Evolutionary conservation across 352 stramenopile species (phyloP), one percentile per base, ranked within the genome.

Genomic region (Pythium apleroticum): DNA sequence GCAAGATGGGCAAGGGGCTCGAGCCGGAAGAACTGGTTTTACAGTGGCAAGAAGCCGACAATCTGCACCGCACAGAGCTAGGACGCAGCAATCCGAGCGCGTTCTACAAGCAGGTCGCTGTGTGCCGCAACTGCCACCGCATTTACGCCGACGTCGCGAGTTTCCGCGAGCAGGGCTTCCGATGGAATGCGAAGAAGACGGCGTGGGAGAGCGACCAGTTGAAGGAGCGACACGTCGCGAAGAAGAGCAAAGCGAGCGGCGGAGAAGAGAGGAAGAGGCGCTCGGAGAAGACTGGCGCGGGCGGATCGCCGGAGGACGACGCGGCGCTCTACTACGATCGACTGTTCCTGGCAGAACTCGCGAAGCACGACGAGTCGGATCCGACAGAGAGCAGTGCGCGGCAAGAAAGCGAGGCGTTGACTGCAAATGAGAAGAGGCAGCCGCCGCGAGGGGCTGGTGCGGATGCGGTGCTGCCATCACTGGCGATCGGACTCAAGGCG

Each of bases 51-150:
- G 83, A 90, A 52, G 73, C 77, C 1, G 83, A 91, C 43, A 87
- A 79, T 22, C 64, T 86, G 8, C 69, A 88, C 17, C 80, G 83
- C 10, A 80, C 77, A 59, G 78, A 92, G 52, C 60, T 94, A 7
- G 86, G 84, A 0, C 76, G 83, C 0, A 62, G 70, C 1, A 90
- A 95, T 15, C 84, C 86, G 24, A 76, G 66, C 15, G 75, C 81
- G 25, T 95, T 89, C 52, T 93, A 95, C 72, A 92, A 91, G 60
- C 86, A 91, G 69, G 82, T 90, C 10, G 41, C 60, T 0, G 82
- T 95, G 11, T 95, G 86, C 30, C 37, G 66, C 19, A 93, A 95
- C 56, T 95, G 86, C 60, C 79, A 90, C 64, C 74, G 70, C 35
- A 71, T 93, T 25, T 95, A 93, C 54, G 76, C 72, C 0, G 71